A percentile compares a stretch with the other conserved stretches of the same genome.
These are phyloP conservation scores for Ceratocystis huliohia DNA, from an alignment of 2,329 filamentous ascomycete species.

Conservation along the genomic window DNA sequence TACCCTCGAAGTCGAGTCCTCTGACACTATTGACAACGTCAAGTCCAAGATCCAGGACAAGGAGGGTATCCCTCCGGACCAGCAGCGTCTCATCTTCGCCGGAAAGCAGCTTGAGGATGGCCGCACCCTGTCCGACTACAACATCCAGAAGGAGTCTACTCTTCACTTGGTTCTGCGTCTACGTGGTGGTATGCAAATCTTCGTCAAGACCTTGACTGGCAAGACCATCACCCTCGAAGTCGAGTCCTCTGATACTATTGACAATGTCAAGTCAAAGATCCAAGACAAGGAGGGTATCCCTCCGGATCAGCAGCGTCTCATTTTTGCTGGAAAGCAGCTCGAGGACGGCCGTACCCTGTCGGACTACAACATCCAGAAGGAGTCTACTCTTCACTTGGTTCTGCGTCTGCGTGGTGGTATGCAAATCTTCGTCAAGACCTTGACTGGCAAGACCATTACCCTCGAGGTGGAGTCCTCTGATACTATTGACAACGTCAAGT, in stretches of 20 bases:
- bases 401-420: conserved; percentile 81
- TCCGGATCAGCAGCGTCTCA: conserved; percentile 88
- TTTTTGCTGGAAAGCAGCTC: conserved; percentile 92
- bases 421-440: conserved; percentile 79
- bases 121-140: conserved; percentile 84
- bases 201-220: conserved; percentile 77
- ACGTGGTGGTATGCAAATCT: conserved; percentile 54
- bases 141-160: conserved; percentile 63
- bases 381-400: conserved; percentile 72
- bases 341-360: conserved; percentile 76
- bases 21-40: conserved; percentile 87
- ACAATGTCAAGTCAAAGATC: conserved; percentile 95
- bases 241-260: conserved; percentile 79
- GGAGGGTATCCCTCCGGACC: conserved; percentile 87
- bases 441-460: conserved; percentile 90
- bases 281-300: conserved; percentile 97
- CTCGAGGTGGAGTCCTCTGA: conserved; percentile 80
- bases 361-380: conserved; percentile 95
- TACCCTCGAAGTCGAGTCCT: conserved; percentile 78
- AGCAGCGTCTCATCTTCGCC: conserved; percentile 86
- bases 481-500: conserved; percentile 90
- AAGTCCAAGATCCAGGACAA: conserved; percentile 90
- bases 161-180: conserved; percentile 66
- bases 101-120: conserved; percentile 91
- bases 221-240: conserved; percentile 92